Conservation (phyloP, 176 grass and related monocot species). For the Rhynchospora tenuis region DNA sequence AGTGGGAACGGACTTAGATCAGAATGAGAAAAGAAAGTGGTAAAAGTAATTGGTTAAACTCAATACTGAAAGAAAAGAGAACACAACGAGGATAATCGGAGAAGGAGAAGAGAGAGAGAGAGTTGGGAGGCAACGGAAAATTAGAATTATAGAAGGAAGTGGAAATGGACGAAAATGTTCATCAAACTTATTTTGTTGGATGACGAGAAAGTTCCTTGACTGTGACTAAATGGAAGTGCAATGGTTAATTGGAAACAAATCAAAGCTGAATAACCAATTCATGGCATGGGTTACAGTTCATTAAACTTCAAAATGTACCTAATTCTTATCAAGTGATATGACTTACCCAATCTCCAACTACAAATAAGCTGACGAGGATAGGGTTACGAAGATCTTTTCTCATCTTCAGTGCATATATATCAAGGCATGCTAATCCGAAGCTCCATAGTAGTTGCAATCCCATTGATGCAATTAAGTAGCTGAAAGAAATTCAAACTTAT, state of each 20-base stretch:
- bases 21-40: background rate
- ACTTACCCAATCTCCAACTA: constrained; percentile 93
- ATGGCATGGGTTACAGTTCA: background rate
- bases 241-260: background rate
- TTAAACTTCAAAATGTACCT: background rate
- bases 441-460: constrained; percentile 85
- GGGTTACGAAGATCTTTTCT: constrained; percentile 64
- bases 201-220: background rate
- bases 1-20: background rate
- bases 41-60: background rate
- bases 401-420: constrained; percentile 57
- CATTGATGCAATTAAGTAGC: constrained; percentile 92
- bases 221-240: background rate
- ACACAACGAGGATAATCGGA: background rate
- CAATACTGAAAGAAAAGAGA: background rate
- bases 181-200: background rate
- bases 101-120: background rate
- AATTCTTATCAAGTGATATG: background rate
- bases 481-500: constrained; percentile 34
- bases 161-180: background rate
- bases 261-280: background rate
- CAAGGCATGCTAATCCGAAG: constrained; percentile 79
- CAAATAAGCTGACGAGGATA: constrained; percentile 79
- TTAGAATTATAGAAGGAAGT: background rate
- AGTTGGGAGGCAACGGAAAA: background rate